A percentile compares a stretch with the other conserved stretches of the same genome.
These are phyloP conservation scores for Candida methanosorbosa DNA, from an alignment of 805 yeast species.

Conservation along the genomic window DNA sequence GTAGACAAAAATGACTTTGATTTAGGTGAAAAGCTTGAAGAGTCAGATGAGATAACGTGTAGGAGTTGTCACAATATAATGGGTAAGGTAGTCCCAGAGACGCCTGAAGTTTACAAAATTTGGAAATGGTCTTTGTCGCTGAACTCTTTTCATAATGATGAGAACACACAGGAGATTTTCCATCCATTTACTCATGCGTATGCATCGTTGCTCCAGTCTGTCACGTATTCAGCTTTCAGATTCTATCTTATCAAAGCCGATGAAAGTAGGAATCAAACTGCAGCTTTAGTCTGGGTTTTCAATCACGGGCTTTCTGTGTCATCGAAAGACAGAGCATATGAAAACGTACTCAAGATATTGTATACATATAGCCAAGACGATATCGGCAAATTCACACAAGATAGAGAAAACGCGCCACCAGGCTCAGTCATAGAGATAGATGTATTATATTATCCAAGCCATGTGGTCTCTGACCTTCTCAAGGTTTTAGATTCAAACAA, in stretches of 20 bases:
- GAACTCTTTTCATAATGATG: background rate
- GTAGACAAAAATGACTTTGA: constrained; percentile 20
- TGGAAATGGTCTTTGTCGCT: constrained; percentile 51
- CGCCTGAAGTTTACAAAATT: constrained; percentile 25
- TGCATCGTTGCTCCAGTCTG: constrained; percentile 30
- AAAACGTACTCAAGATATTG: constrained; percentile 28
- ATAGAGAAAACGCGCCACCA: constrained; percentile 6
- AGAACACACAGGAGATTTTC: constrained; percentile 20
- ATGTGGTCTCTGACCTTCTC: constrained; percentile 23
- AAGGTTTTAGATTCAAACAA: constrained; percentile 20
- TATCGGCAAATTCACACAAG: constrained; percentile 18
- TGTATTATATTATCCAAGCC: constrained; percentile 20
- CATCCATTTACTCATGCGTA: constrained; percentile 29
- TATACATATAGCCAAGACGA: constrained; percentile 26
- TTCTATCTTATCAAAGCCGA: constrained; percentile 20
- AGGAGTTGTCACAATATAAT: constrained; percentile 25
- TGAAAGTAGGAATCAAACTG: constrained; percentile 4
- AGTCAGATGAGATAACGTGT: constrained; percentile 23
- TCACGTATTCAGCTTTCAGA: constrained; percentile 34
- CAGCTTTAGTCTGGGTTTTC: constrained; percentile 39
- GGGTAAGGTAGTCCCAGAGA: constrained; percentile 31
- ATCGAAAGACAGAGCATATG: background rate
- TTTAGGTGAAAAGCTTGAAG: constrained; percentile 4
- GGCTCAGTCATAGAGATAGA: constrained; percentile 23
- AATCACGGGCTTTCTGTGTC: constrained; percentile 27